Conservation (phyloP, 192 early-diverging fungal species). For the Umbelopsis ramanniana region DNA sequence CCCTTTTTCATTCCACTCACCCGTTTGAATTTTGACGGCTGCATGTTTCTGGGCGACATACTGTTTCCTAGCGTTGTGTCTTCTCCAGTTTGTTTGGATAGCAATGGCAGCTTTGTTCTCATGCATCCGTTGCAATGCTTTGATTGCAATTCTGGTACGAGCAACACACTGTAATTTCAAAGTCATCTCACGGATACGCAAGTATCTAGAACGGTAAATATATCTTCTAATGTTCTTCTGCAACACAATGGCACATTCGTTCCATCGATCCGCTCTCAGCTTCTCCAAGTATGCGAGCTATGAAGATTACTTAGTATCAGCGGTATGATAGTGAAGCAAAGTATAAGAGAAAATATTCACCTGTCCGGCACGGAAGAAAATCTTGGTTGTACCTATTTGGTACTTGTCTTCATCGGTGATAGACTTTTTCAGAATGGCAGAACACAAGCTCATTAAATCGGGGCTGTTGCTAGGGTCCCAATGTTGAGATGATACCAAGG, state of each 20-base stretch:
- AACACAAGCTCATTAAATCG: conserved; percentile 62
- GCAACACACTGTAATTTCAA: conserved; percentile 68
- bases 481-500: conserved; percentile 54
- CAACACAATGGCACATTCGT: conserved; percentile 83
- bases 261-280: conserved; percentile 80
- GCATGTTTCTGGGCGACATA: conserved; percentile 47
- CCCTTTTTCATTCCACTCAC: conserved; percentile 8
- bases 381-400: conserved; percentile 94
- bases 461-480: conserved; percentile 47
- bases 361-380: conserved; percentile 99
- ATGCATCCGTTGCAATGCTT: conserved; percentile 56
- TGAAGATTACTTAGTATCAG: background rate
- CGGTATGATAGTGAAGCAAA: background rate
- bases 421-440: conserved; percentile 60
- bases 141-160: conserved; percentile 63
- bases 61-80: conserved; percentile 58
- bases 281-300: conserved; percentile 85
- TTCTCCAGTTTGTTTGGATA: conserved; percentile 79
- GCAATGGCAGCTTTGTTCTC: conserved; percentile 69
- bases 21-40: conserved; percentile 68
- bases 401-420: conserved; percentile 87
- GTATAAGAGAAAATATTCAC: conserved; percentile 4
- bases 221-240: conserved; percentile 85
- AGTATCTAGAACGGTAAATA: conserved; percentile 66
- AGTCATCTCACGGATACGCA: conserved; percentile 55